Base-by-base conservation (phyloP, 371 early-diverging fungal genomes). In the Mortierella sp. region DNA sequence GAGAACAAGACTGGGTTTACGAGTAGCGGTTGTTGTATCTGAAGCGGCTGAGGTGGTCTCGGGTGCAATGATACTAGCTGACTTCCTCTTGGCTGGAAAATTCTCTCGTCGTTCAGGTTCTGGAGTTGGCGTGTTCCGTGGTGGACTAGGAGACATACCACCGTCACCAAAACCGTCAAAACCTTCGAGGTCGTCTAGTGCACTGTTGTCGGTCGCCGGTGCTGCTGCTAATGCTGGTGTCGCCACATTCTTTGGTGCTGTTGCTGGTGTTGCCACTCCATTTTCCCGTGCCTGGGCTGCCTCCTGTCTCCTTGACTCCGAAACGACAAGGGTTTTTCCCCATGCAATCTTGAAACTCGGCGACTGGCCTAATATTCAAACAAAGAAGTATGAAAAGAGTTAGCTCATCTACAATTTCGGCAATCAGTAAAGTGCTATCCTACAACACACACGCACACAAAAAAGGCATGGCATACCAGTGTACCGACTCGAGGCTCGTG, bases 401-500 rank as follows among this genome's bases (percentile, higher is more conserved):
- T 35, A 38, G 38, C 3, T 29, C 3, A 12, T 29, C 18, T 55
- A 44, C 24, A 2, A n/a, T 18, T 43, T 14, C 68, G 2, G 27
- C 56, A 56, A 11, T 27, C 11, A n/a, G 41, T 4, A 41, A 51
- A 51, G 5, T 51, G 16, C 51, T 51, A 51, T 4, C 51, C 51
- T 4, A 21, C 21, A 51, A 51, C 51, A 21, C 5, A 49, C 24
- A 24, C 5, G 43, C 71, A 75, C 73, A 27, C n/a, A 18, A 32
- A 46, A 10, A 21, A 43, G 0, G 16, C n/a, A 6, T 10, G 21
- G 8, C 46, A 43, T 70, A 76, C 76, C 83, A 60, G 80, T 83
- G 24, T 60, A 58, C 10, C 77, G 79, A 54, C 71, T 83, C n/a
- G 65, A 38, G 32, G 77, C 79, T 46, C 83, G 73, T 46, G 80